Evolutionary conservation across 179 eudicot species (phyloP).

Genomic region (Corrigiola litoralis): DNA sequence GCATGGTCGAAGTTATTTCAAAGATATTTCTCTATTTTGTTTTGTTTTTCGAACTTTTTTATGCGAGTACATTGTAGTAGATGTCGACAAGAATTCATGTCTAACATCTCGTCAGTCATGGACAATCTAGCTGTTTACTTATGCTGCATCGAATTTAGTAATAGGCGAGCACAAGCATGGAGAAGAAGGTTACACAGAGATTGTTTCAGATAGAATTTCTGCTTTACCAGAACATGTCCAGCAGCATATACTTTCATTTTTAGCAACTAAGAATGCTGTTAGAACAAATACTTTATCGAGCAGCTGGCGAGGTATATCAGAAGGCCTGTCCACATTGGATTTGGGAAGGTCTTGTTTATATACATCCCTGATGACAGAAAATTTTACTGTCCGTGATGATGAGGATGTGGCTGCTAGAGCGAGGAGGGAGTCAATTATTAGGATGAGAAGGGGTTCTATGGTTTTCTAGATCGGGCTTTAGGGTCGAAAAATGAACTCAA

Average conservation of each 20-base stretch:
- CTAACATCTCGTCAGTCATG: too few relatives aligned
- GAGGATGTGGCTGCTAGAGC: neutral
- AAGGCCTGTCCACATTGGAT: neutral
- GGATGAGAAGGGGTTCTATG: neutral
- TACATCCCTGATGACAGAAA: neutral
- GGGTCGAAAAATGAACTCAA: neutral
- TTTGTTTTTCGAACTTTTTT: too few relatives aligned
- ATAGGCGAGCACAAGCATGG: too few relatives aligned
- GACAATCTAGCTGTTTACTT: too few relatives aligned
- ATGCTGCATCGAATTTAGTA: too few relatives aligned
- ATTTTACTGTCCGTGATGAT: neutral
- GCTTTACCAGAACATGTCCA: conserved; percentile 10
- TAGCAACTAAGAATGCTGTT: conserved; percentile 1
- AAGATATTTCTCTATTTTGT: too few relatives aligned
- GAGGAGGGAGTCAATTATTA: neutral
- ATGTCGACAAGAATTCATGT: too few relatives aligned
- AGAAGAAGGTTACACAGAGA: neutral
- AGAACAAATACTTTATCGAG: conserved; percentile 16
- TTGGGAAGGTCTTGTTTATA: neutral
- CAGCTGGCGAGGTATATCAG: conserved; percentile 17
- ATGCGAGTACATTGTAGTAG: too few relatives aligned
- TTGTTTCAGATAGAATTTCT: conserved; percentile 6
- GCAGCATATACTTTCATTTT: conserved; percentile 11
- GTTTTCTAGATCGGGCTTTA: conserved; percentile 7
- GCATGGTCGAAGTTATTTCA: too few relatives aligned